A percentile compares a stretch with the other conserved stretches of the same genome.
Evolutionary conservation across 192 early-diverging fungal genomes (phyloP).

Genomic region (Spinellus fusiger): DNA sequence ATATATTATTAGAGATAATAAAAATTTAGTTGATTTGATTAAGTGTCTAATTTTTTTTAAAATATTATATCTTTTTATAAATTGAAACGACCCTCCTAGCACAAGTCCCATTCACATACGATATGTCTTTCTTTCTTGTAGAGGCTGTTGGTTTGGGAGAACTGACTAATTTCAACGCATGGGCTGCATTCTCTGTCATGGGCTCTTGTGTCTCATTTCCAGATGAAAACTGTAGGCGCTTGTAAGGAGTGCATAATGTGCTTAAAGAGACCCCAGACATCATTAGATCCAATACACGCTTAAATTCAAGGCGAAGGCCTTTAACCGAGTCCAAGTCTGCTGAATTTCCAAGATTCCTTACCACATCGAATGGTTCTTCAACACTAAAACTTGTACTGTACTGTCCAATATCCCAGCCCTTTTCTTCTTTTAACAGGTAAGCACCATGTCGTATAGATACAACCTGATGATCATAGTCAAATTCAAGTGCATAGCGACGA

Average conservation of each 20-base stretch:
- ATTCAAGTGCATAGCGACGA: conserved; percentile 72
- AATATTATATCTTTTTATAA: no score
- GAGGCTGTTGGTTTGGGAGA: no score
- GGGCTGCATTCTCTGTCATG: neutral
- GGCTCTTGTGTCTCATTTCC: neutral
- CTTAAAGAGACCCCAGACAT: neutral
- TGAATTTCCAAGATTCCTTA: conserved; percentile 86
- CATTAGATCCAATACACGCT: conserved; percentile 52
- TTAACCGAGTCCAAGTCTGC: conserved; percentile 73
- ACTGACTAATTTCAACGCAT: no score
- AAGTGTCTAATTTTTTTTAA: no score
- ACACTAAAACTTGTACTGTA: conserved; percentile 74
- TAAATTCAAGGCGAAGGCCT: conserved; percentile 78
- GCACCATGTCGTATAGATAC: conserved; percentile 76
- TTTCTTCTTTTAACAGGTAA: conserved; percentile 71
- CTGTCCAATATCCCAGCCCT: conserved; percentile 80
- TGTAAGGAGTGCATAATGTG: conserved; percentile 18
- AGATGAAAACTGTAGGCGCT: neutral
- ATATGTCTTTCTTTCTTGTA: no score
- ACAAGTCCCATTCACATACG: no score
- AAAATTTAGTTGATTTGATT: no score
- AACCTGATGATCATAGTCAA: conserved; percentile 78
- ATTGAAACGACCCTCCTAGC: no score
- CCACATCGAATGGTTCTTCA: conserved; percentile 88
- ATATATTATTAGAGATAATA: no score